A percentile compares a stretch with the other conserved stretches of the same genome.
These are phyloP conservation scores for Leccinum obscurum DNA, from an alignment of 768 basidiomycete species.

Conservation along the genomic window DNA sequence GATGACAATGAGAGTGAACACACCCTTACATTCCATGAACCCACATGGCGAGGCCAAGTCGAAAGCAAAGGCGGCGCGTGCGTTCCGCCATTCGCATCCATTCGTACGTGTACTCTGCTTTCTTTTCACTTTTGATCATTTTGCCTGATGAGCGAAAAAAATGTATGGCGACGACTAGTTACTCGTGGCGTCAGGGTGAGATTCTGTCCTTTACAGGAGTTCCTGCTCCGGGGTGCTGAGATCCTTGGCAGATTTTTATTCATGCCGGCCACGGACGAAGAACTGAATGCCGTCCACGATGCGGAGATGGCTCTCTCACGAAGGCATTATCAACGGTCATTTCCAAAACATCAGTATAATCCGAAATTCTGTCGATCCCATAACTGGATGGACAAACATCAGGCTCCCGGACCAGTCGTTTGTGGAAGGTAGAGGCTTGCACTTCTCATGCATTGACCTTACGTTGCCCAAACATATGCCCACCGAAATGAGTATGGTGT, in stretches of 20 bases:
- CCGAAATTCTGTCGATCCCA: no score
- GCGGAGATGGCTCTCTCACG: conserved; percentile 81
- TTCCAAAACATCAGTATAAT: not conserved
- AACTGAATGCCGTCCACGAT: conserved; percentile 67
- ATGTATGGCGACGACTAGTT: conserved; percentile 41
- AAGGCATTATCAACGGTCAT: not conserved
- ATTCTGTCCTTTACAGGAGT: not conserved
- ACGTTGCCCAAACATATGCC: no score
- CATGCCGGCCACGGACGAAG: conserved; percentile 94
- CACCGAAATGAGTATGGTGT: no score
- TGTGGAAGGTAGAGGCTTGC: no score
- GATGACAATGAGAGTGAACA: conserved; percentile 68
- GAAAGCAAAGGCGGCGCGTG: conserved; percentile 43
- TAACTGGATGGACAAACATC: no score
- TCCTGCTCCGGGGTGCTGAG: not conserved
- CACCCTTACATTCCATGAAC: conserved; percentile 49
- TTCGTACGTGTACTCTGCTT: conserved; percentile 59
- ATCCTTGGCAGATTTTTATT: conserved; percentile 63
- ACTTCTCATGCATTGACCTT: no score
- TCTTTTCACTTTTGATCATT: not conserved
- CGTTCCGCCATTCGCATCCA: conserved; percentile 84
- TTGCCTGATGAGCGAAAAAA: conserved; percentile 3
- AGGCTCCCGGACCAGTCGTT: no score
- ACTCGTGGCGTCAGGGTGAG: conserved; percentile 71
- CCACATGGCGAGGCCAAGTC: conserved; percentile 18